Conservation (phyloP, 1,139 yeast genomes). For the Suhomyces guaymorum region DNA sequence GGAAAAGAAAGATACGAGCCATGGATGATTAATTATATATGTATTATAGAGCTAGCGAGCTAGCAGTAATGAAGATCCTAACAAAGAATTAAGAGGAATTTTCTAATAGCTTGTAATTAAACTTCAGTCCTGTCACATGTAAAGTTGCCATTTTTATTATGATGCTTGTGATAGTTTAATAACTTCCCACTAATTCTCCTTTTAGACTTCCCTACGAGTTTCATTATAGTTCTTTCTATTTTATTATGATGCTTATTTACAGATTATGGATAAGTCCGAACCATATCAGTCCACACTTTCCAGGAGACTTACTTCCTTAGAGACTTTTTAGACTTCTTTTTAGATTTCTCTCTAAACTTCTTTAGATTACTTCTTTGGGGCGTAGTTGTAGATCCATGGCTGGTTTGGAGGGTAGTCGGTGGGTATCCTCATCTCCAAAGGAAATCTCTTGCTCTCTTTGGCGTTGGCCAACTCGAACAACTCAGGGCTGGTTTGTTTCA, state of each 20-base stretch:
- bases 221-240: too few species aligned
- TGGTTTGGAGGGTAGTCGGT: conserved; percentile 87
- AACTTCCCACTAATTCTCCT: too few species aligned
- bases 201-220: too few species aligned
- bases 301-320: too few species aligned
- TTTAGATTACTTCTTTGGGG: conserved; percentile 12
- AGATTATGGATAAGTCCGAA: not conserved
- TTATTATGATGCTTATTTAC: conserved; percentile 2
- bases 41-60: conserved; percentile 1
- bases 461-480: conserved; percentile 55
- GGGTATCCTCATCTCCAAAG: conserved; percentile 82
- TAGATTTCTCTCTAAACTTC: not conserved
- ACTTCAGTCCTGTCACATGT: too few species aligned
- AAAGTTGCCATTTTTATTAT: too few species aligned
- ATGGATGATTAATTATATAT: conserved; percentile 27
- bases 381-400: conserved; percentile 74
- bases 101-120: not conserved
- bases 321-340: too few species aligned
- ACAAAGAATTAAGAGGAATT: not conserved
- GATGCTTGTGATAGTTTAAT: too few species aligned
- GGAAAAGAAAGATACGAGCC: conserved; percentile 38
- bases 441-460: conserved; percentile 56
- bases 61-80: not conserved
- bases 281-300: too few species aligned
- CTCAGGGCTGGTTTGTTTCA: conserved; percentile 49